phyloP scores from a whole-genome alignment of 768 basidiomycete species.

The Gelatoporia subvermispora region DNA sequence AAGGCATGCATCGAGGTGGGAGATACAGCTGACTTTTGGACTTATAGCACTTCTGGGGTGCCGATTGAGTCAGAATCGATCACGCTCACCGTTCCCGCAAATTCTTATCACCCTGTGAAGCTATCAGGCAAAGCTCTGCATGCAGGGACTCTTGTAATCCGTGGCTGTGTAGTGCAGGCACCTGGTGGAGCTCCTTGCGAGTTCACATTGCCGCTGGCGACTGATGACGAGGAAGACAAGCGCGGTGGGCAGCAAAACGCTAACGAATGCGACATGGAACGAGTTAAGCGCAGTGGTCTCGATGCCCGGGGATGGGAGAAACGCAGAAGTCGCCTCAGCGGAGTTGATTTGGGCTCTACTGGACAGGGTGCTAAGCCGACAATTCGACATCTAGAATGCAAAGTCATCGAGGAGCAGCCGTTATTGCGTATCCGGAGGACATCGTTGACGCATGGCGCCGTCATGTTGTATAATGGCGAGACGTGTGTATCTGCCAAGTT shows the following conservation, averaged over 20 bases:
- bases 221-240: constrained; percentile 64
- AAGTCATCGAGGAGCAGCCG: constrained; percentile 84
- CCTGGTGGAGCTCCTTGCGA: constrained; percentile 66
- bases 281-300: constrained; percentile 71
- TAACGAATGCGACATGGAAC: constrained; percentile 58
- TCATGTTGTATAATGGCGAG: constrained; percentile 96
- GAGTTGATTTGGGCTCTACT: constrained; percentile 16
- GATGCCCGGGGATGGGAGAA: constrained; percentile 64
- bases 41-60: constrained; percentile 73
- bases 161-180: constrained; percentile 77
- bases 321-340: constrained; percentile 25
- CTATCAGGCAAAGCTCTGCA: constrained; percentile 62
- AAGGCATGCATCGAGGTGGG: constrained; percentile 9
- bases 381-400: constrained; percentile 68
- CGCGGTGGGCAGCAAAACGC: constrained; percentile 53
- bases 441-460: constrained; percentile 87
- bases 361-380: constrained; percentile 21
- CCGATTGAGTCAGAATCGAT: constrained; percentile 63
- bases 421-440: constrained; percentile 80
- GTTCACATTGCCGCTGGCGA: constrained; percentile 71
- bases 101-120: constrained; percentile 66
- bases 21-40: neutral
- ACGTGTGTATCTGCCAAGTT: constrained; percentile 42
- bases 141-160: constrained; percentile 63
- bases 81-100: constrained; percentile 66